Conservation (phyloP, 179 eudicot genomes). For the Silene noctiflora region DNA sequence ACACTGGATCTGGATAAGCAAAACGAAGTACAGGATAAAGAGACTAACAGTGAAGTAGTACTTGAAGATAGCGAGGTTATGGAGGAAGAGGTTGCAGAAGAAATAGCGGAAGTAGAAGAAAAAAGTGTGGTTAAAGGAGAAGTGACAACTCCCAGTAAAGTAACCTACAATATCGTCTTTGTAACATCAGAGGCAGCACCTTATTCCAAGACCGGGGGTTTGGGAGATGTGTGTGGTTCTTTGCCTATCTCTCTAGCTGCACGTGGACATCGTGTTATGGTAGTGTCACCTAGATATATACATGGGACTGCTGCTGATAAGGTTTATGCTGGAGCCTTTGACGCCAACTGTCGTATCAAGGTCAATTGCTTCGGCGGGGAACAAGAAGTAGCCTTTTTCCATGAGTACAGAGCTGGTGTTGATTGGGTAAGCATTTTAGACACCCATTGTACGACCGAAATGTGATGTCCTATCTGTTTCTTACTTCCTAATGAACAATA, state of each 20-base stretch:
- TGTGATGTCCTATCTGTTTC: slow-evolving; percentile 8
- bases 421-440: slow-evolving; percentile 70
- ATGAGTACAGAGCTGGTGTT: slow-evolving; percentile 87
- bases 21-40: slow-evolving; percentile 17
- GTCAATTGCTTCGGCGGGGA: slow-evolving; percentile 76
- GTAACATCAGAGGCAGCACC: slow-evolving; percentile 91
- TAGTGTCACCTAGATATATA: slow-evolving; percentile 81
- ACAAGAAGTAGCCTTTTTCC: slow-evolving; percentile 85
- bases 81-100: slow-evolving; percentile 10
- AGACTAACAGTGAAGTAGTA: slow-evolving; percentile 15
- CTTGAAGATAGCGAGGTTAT: background rate
- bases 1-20: slow-evolving; percentile 8
- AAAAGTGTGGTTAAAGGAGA: slow-evolving; percentile 34
- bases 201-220: slow-evolving; percentile 95
- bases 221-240: slow-evolving; percentile 99
- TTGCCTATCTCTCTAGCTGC: slow-evolving; percentile 85
- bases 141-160: slow-evolving; percentile 32
- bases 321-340: slow-evolving; percentile 51
- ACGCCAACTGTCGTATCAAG: slow-evolving; percentile 47
- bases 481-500: background rate
- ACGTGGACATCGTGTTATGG: slow-evolving; percentile 98
- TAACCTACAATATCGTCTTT: slow-evolving; percentile 55
- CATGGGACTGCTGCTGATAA: slow-evolving; percentile 76
- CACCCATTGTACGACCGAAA: background rate
- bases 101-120: slow-evolving; percentile 24